Percentiles rank a stretch among this genome's conserved stretches.
These are phyloP conservation scores for Clausena lansium DNA, from an alignment of 345 rosid genomes.

Conservation along the genomic window DNA sequence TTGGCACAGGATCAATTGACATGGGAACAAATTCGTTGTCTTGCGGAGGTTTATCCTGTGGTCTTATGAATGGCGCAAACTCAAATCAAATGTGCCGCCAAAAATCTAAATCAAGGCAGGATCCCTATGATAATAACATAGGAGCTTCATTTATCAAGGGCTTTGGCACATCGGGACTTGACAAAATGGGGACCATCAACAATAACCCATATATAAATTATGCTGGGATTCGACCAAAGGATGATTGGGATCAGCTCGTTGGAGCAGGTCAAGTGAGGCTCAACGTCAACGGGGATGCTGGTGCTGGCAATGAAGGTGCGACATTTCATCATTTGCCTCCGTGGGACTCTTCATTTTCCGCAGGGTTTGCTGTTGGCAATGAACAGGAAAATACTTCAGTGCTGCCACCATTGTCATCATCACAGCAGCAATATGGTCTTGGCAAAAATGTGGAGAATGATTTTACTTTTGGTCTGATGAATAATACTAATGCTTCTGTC, in stretches of 20 bases:
- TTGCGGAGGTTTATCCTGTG: not conserved
- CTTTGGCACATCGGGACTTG: not conserved
- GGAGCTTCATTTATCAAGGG: not conserved
- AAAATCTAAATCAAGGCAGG: constrained; percentile 5
- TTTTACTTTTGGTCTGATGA: not conserved
- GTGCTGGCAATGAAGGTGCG: not conserved
- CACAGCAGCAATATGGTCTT: constrained; percentile 7
- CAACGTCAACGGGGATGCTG: not conserved
- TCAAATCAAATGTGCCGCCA: constrained; percentile 12
- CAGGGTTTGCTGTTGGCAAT: not conserved
- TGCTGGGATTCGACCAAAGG: constrained; percentile 13
- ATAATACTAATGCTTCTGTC: not conserved
- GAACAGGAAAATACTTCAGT: constrained; percentile 5
- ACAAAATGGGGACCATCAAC: not conserved
- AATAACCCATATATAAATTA: not conserved
- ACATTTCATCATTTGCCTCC: not conserved
- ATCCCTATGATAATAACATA: not conserved
- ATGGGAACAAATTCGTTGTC: not conserved
- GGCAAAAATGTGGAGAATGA: constrained; percentile 6
- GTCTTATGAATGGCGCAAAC: not conserved
- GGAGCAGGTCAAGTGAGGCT: constrained; percentile 8
- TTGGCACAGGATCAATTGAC: not conserved
- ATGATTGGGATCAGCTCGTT: constrained; percentile 6
- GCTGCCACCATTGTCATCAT: not conserved
- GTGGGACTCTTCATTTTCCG: constrained; percentile 4